Evolutionary conservation across 805 yeast species (phyloP), one percentile per base, ranked within the genome.

Genomic region (Priceomyces fermenticarens): DNA sequence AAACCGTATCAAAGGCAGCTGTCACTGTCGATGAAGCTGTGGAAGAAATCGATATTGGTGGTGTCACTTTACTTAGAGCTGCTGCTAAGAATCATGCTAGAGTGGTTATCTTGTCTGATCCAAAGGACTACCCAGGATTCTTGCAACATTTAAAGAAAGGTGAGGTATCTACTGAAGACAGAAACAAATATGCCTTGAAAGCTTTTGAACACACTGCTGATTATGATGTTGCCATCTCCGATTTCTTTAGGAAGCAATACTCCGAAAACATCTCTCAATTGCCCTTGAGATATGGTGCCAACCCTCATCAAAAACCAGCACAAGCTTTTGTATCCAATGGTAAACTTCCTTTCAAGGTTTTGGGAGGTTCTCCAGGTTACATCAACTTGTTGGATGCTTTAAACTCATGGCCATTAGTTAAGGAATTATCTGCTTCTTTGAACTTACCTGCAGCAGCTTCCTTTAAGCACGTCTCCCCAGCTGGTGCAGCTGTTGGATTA

Each of bases 291-390:
- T 93, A 93, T 67, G 99, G 99, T 65, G 97, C 96, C 44, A 93
- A 93, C 75, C 99, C 99, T 45, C 98, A 93, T 69, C 99, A 93
- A 76, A 93, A 88, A 70, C 99, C 99, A 37, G 97, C 99, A 25
- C 99, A 93, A 75, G 97, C 98, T 40, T 93, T 69, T 60, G 95
- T 93, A 43, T 65, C 83, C 43, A 79, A 82, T 52, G 96, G 95
- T 56, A 85, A 84, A 51, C 78, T 93, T 52, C 99, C 99, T 38
- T 91, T 93, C 77, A 85, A 85, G 72, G 98, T 91, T 20, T 75
- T 93, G 55, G 73, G 82, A 53, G 99, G 99, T 45, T 84, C 97
- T 42, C 99, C 99, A 51, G 98, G 99, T 54, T 93, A 93, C 76
- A 90, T 93, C 66, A 93, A 93, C 75, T 74, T 93, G 60, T 78